phyloP scores from a whole-genome alignment of 192 early-diverging fungal species.

The Bifiguratus adelaidae region DNA sequence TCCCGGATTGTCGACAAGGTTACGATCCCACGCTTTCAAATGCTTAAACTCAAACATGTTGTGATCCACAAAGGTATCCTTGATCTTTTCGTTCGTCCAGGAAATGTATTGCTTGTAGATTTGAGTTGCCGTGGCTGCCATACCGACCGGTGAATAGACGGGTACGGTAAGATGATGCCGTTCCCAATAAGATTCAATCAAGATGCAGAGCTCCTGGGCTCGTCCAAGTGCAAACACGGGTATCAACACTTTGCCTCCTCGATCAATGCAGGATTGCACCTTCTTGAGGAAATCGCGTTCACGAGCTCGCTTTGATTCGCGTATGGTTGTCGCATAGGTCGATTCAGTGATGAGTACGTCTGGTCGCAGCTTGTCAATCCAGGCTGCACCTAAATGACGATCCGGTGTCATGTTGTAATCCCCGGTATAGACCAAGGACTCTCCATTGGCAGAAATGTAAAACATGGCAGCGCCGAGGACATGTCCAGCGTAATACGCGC shows the following conservation, averaged over 20 bases:
- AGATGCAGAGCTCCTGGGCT: slow-evolving; percentile 94
- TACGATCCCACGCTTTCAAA: slow-evolving; percentile 74
- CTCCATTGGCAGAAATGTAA: slow-evolving; percentile 61
- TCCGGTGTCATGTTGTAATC: slow-evolving; percentile 91
- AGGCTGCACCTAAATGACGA: slow-evolving; percentile 87
- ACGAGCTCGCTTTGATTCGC: slow-evolving; percentile 85
- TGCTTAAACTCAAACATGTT: slow-evolving; percentile 98
- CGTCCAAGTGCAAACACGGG: slow-evolving; percentile 97
- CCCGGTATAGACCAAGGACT: slow-evolving; percentile 78
- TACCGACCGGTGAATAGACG: slow-evolving; percentile 92
- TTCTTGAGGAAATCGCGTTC: slow-evolving; percentile 92
- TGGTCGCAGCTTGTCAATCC: slow-evolving; percentile 89
- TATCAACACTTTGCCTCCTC: slow-evolving; percentile 85
- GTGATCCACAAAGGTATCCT: slow-evolving; percentile 80
- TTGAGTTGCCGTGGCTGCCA: slow-evolving; percentile 89
- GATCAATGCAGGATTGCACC: slow-evolving; percentile 63
- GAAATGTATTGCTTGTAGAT: slow-evolving; percentile 96
- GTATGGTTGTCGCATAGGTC: slow-evolving; percentile 94
- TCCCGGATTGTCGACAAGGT: slow-evolving; percentile 64
- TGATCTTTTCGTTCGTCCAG: slow-evolving; percentile 99
- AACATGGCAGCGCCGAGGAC: slow-evolving; percentile 98
- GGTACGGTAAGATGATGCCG: slow-evolving; percentile 80
- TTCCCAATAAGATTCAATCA: slow-evolving; percentile 94
- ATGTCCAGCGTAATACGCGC: slow-evolving; percentile 94
- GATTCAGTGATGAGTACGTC: slow-evolving; percentile 94